Evolutionary conservation across 1,139 yeast species (phyloP).

Genomic region (Debaryomycetaceae sp.): DNA sequence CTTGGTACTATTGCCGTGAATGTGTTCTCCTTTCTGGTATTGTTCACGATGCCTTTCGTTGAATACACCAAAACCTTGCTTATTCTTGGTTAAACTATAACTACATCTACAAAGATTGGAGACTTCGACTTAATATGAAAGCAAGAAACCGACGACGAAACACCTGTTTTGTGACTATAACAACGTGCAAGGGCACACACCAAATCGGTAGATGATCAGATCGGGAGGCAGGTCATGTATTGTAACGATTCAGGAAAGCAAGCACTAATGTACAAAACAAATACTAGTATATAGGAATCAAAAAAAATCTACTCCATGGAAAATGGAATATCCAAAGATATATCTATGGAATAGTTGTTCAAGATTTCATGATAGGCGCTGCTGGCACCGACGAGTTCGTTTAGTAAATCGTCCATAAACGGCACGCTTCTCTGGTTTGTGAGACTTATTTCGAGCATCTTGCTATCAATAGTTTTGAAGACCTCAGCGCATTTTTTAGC

Average conservation of each 20-base stretch:
- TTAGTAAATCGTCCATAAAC: constrained; percentile 33
- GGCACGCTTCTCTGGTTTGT: constrained; percentile 22
- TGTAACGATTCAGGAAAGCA: not conserved
- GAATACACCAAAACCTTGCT: too few species aligned
- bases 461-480: constrained; percentile 36
- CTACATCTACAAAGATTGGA: too few species aligned
- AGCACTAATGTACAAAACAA: not conserved
- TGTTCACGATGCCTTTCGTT: too few species aligned
- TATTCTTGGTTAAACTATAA: too few species aligned
- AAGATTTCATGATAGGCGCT: constrained; percentile 43
- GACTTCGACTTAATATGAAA: too few species aligned
- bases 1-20: too few species aligned
- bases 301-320: too few species aligned
- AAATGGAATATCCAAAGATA: constrained; percentile 13
- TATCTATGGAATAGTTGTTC: constrained; percentile 37
- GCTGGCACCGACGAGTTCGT: constrained; percentile 39
- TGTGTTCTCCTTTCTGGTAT: too few species aligned
- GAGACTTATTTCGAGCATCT: constrained; percentile 36
- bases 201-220: not conserved
- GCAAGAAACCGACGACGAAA: too few species aligned
- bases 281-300: not conserved
- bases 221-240: not conserved
- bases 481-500: constrained; percentile 42
- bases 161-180: not conserved
- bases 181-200: not conserved